Percentiles rank a stretch among this genome's conserved stretches.
Conservation (phyloP, 2,329 filamentous ascomycete species). For the Penicillium sp. region DNA sequence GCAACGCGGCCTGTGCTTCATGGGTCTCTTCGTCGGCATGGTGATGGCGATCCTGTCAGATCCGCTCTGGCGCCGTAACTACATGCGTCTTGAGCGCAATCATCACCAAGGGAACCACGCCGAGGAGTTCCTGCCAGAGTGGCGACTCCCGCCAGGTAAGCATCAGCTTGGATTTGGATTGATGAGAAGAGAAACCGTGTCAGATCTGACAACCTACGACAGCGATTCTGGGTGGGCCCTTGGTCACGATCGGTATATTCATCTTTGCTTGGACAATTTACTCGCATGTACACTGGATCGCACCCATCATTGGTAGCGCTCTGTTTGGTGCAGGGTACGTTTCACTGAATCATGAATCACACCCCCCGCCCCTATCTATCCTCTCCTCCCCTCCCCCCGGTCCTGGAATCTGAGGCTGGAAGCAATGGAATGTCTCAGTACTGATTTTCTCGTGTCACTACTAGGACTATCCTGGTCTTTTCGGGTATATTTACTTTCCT, state of each 20-base stretch:
- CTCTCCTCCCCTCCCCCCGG: background rate
- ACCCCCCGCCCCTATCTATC: background rate
- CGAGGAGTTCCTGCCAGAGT: constrained; percentile 77
- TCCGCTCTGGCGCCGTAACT: constrained; percentile 52
- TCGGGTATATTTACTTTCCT: constrained; percentile 87
- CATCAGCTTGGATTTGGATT: constrained; percentile 17
- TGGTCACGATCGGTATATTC: constrained; percentile 82
- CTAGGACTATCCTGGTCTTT: constrained; percentile 76
- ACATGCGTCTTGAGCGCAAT: constrained; percentile 46
- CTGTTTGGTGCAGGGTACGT: constrained; percentile 74
- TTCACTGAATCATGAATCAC: constrained; percentile 14
- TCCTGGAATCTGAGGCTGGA: constrained; percentile 3
- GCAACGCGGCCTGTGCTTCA: constrained; percentile 78
- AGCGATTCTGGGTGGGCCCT: constrained; percentile 71
- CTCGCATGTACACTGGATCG: constrained; percentile 72
- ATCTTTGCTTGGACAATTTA: constrained; percentile 89
- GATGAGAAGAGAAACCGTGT: background rate
- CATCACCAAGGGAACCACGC: constrained; percentile 38
- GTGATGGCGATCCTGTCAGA: constrained; percentile 49
- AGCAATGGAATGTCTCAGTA: constrained; percentile 19
- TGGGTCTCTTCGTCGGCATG: constrained; percentile 59
- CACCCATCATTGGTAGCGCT: constrained; percentile 72
- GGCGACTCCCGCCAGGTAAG: constrained; percentile 72
- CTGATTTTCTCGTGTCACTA: constrained; percentile 25
- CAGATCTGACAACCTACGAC: constrained; percentile 9